Base-by-base conservation (phyloP, 2,329 filamentous ascomycete species). In the Thelonectria discophora region DNA sequence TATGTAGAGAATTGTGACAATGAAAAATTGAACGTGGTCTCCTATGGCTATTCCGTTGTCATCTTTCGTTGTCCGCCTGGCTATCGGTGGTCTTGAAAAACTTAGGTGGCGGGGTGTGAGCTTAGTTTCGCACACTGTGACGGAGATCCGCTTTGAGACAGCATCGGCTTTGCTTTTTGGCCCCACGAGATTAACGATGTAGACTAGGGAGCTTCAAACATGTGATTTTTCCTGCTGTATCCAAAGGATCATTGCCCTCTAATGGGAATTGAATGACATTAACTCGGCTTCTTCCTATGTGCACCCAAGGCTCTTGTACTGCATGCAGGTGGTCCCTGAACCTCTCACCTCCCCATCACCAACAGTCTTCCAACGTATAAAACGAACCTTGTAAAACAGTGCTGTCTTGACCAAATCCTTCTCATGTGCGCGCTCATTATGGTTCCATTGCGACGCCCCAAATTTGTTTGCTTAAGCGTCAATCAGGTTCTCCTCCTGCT, bases 401-500 rank as follows among this genome's bases (percentile, higher is more conserved):
- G 63, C 65, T 66, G 63, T 67, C 47, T 66, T 62, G 37, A 63
- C 52, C 55, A 56, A 55, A 51, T 67, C 69, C 60, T 62, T 67
- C 64, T 55, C 64, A 58, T 50, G 60, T 62, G 69, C 56, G 63
- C 60, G 67, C 62, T 65, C 66, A 63, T 68, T 70, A 73, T 59
- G 65, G 65, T 66, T 65, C 69, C 66, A 70, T 68, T 58, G 58
- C 66, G 69, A 69, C 68, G 59, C 65, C 61, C 45, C 58, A 60
- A 61, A 58, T 54, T 43, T 55, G 53, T 61, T 39, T 49, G 54
- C 55, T 74, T 74, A 88, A 74, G 85, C 83, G 71, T 88, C 86
- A 74, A 88, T 86, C 67, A 88, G 77, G 77, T 87, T 87, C 77
- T 84, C 85, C 74, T 87, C 83, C 67, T 78, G 73, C 70, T 78